These are phyloP conservation scores for Cucurbita ficifolia DNA, from an alignment of 306 rosid genomes.

Conservation along the genomic window DNA sequence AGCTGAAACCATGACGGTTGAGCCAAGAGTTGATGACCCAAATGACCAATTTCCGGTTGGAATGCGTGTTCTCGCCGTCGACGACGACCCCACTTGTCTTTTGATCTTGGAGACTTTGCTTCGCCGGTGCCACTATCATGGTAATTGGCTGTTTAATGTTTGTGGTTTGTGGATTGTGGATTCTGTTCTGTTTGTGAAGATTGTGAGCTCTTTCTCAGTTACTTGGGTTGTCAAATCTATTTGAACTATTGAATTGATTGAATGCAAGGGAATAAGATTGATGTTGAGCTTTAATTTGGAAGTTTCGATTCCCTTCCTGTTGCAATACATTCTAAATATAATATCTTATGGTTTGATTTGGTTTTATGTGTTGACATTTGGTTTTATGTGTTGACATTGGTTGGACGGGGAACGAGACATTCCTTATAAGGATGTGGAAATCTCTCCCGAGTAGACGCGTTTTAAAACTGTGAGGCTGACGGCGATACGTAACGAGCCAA, in stretches of 20 bases:
- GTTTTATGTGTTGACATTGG: background rate
- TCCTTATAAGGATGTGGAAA: too few species aligned
- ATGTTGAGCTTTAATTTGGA: background rate
- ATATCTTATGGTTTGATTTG: background rate
- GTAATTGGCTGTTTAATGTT: constrained; percentile 13
- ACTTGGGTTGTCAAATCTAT: background rate
- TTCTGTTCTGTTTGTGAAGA: background rate
- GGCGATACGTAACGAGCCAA: too few species aligned
- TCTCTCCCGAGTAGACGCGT: too few species aligned
- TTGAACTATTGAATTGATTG: background rate
- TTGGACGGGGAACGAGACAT: too few species aligned
- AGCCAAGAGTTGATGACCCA: constrained; percentile 30
- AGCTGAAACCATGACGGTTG: constrained; percentile 24
- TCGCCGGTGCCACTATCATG: constrained; percentile 81
- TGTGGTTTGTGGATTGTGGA: background rate
- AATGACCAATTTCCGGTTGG: constrained; percentile 65
- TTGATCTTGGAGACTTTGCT: constrained; percentile 59
- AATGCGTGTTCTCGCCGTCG: constrained; percentile 97
- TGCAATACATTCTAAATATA: background rate
- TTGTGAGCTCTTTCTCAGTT: background rate
- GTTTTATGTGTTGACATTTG: background rate
- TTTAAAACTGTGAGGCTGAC: too few species aligned
- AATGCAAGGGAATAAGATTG: constrained; percentile 1
- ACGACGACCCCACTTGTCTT: constrained; percentile 83
- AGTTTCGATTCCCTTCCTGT: background rate